Percentiles rank a stretch among this genome's conserved stretches.
Evolutionary conservation across 139 green algal genomes (phyloP).

Genomic region (Ostreobium quekettii): DNA sequence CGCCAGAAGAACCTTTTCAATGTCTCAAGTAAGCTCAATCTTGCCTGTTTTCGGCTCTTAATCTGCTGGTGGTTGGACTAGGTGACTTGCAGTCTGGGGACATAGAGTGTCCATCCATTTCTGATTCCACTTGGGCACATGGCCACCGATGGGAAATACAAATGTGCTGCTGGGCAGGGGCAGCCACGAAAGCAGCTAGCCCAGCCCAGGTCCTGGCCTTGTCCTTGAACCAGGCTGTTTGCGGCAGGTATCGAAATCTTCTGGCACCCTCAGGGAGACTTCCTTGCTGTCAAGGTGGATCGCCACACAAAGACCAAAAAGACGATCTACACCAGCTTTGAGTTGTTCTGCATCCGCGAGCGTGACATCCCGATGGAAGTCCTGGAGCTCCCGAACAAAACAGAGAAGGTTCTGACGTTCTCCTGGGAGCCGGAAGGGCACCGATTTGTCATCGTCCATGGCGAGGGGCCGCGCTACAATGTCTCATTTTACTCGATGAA

Average conservation of each 20-base stretch:
- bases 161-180: too few relatives aligned
- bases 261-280: conserved; percentile 95
- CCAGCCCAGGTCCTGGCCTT: too few relatives aligned
- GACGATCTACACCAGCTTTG: conserved; percentile 71
- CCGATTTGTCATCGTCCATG: conserved; percentile 87
- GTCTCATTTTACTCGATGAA: conserved; percentile 93
- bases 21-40: conserved; percentile 59
- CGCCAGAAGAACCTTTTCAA: conserved; percentile 97
- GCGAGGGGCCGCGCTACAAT: conserved; percentile 63
- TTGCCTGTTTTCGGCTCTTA: too few relatives aligned
- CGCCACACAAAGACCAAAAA: conserved; percentile 98
- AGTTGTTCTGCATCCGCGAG: conserved; percentile 43
- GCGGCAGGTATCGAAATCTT: conserved; percentile 82
- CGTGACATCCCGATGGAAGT: conserved; percentile 82
- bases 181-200: too few relatives aligned
- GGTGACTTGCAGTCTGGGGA: too few relatives aligned
- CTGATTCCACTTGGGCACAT: too few relatives aligned
- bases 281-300: conserved; percentile 92
- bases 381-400: conserved; percentile 65
- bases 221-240: too few relatives aligned
- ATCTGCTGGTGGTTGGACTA: too few relatives aligned
- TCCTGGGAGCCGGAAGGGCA: conserved; percentile 91
- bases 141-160: too few relatives aligned
- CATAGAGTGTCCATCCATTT: too few relatives aligned
- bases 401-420: conserved; percentile 70